Base-by-base conservation (phyloP, 495 filamentous ascomycete genomes). In the Xylaria sp. region DNA sequence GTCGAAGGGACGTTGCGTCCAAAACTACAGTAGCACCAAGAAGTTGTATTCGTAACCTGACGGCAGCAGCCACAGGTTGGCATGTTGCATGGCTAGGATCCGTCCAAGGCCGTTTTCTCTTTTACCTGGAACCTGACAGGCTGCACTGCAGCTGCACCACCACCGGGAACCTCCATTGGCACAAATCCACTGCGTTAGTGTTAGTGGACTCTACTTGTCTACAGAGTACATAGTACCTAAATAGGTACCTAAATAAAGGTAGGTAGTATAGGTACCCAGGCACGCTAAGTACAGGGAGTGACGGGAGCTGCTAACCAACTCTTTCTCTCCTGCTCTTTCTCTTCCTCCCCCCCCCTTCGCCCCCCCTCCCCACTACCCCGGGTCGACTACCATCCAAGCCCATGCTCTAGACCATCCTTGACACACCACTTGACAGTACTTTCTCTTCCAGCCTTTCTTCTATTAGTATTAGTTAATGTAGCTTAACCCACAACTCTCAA, bases 321-420 rank as follows among this genome's bases (percentile, higher is more conserved):
- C 26, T 55, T 14, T 17, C 52, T 26, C n/a, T 11, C 9, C 19
- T n/a, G n/a, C n/a, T n/a, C n/a, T n/a, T n/a, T n/a, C n/a, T n/a
- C n/a, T n/a, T n/a, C n/a, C n/a, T n/a, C n/a, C n/a, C n/a, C n/a
- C n/a, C n/a, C n/a, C n/a, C n/a, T n/a, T n/a, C n/a, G n/a, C n/a
- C n/a, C 8, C n/a, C 52, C 52, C 52, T 55, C 57, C 57, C 57
- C 57, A 59, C 57, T 37, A 35, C 57, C 57, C 31, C 57, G 7
- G 57, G 57, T 37, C 14, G 52, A 29, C 52, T 55, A 31, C 52
- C 52, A 55, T 26, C 21, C 5, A 26, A 52, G 11, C 26, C 48
- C 40, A n/a, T 48, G 44, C 44, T 48, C 17, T 7, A 5, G 44
- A 31, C 24, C 52, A 55, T 15, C 52, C 12, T 55, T 55, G 52